Conservation (phyloP, 306 rosid species). For the Gastrolobium bilobum region DNA sequence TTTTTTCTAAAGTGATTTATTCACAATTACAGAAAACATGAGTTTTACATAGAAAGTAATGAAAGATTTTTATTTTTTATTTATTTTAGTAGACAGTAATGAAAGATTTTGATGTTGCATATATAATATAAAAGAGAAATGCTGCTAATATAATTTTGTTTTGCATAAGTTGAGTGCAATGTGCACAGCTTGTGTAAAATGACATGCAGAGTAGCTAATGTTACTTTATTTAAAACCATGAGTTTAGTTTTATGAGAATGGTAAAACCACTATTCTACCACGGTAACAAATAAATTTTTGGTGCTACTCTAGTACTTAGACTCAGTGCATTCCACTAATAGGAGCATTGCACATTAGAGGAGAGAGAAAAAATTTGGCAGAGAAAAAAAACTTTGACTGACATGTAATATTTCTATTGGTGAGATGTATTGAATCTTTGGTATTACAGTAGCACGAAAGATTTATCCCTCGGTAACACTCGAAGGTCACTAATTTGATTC, state of each 20-base stretch:
- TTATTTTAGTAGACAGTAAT: not conserved
- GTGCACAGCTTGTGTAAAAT: not conserved
- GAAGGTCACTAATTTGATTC: not conserved
- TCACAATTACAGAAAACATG: slow-evolving; percentile 17
- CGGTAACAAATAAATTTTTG: too few relatives aligned
- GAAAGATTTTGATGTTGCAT: not conserved
- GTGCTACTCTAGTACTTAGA: too few relatives aligned
- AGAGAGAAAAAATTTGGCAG: too few relatives aligned
- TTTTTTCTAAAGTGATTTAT: not conserved
- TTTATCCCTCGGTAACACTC: slow-evolving; percentile 21
- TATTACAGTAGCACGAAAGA: too few relatives aligned
- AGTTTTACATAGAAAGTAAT: slow-evolving; percentile 23
- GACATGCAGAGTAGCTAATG: not conserved
- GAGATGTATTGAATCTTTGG: too few relatives aligned
- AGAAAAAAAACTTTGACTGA: too few relatives aligned
- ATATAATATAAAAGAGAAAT: not conserved
- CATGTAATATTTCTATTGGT: too few relatives aligned
- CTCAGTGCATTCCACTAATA: too few relatives aligned
- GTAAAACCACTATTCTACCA: not conserved
- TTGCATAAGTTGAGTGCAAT: not conserved
- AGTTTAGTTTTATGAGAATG: slow-evolving; percentile 17
- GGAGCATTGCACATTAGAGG: too few relatives aligned
- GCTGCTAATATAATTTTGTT: not conserved
- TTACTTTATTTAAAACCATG: not conserved
- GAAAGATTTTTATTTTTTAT: not conserved